Base-by-base conservation (phyloP, 106 monocot genomes). In the Chionographis japonica region DNA sequence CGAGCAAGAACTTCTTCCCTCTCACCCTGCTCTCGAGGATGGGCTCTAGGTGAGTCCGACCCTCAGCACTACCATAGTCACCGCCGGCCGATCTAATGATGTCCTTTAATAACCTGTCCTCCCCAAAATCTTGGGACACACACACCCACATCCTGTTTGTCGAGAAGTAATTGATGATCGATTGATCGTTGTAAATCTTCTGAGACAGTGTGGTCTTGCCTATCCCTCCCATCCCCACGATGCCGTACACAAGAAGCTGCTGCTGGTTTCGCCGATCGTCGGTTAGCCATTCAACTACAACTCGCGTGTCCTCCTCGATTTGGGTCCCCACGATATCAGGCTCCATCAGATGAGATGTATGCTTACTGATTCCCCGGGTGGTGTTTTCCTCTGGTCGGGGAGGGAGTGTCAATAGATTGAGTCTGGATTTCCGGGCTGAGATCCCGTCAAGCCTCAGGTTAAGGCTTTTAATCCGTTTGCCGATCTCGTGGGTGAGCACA, bases 151-250 rank as follows among this genome's bases (percentile, higher is more conserved):
- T 68, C 37, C 60, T 5, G 3, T 70, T 50, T 3, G 77, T 27
- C 27, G 27, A 54, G 61, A 80, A 85, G 37, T 66, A 65, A 14
- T 70, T 58, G 4, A 41, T n/a, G 14, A 85, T 72, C 49, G 13
- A 42, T 12, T 56, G 52, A 46, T 80, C 55, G 43, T 74, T 62
- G 61, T 42, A 80, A 20, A 85, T 56, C 54, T 67, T 74, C 40
- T 43, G 67, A 13, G 85, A 80, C 17, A 85, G 85, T 2, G 77
- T 80, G 2, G 84, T 84, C 76, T 84, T 84, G 27, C 84, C 80
- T 12, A 84, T 80, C 16, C 79, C 84, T n/a, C 61, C 80, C 65
- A 70, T 74, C 4, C 85, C 85, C 11, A 68, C 73, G 18, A 79
- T 56, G 46, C 49, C 79, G 37, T 61, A 73, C 12, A 79, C 41